phyloP scores from a whole-genome alignment of 2,329 filamentous ascomycete species.

The Penicillium verrucosum region DNA sequence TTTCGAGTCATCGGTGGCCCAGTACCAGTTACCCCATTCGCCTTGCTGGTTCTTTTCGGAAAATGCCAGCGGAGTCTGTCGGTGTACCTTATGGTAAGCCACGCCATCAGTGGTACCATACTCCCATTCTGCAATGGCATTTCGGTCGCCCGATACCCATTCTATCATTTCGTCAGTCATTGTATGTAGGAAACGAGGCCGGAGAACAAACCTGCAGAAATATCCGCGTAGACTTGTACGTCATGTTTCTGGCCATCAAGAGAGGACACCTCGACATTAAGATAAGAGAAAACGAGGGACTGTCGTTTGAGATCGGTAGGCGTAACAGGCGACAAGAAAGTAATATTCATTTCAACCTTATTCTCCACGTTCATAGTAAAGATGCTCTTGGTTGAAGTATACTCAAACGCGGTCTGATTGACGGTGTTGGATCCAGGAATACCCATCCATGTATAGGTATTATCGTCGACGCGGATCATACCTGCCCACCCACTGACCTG shows the following conservation, averaged over 20 bases:
- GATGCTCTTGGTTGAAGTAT: conserved; percentile 68
- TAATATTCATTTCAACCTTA: conserved; percentile 62
- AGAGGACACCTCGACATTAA: conserved; percentile 61
- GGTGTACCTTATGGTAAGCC: conserved; percentile 59
- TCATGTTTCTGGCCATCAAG: conserved; percentile 61
- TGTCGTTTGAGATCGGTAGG: conserved; percentile 64
- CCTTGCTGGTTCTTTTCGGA: conserved; percentile 48
- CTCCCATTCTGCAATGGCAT: conserved; percentile 60
- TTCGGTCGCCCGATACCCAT: conserved; percentile 65
- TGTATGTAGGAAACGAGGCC: not conserved
- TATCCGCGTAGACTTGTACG: conserved; percentile 70
- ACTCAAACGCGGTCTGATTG: conserved; percentile 62
- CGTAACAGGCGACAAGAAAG: conserved; percentile 68
- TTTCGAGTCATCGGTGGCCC: conserved; percentile 44
- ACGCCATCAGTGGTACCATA: conserved; percentile 52
- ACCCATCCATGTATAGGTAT: conserved; percentile 66
- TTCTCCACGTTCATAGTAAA: conserved; percentile 65
- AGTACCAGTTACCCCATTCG: conserved; percentile 56
- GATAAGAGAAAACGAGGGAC: conserved; percentile 68
- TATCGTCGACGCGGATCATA: conserved; percentile 65
- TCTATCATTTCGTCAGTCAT: conserved; percentile 48
- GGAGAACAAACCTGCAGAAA: conserved; percentile 59
- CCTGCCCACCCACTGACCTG: conserved; percentile 64
- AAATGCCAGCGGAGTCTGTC: conserved; percentile 48
- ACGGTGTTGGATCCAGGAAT: conserved; percentile 46